Percentiles rank a stretch among this genome's conserved stretches.
Conservation (phyloP, 371 early-diverging fungal genomes). For the Mortierella sp. region DNA sequence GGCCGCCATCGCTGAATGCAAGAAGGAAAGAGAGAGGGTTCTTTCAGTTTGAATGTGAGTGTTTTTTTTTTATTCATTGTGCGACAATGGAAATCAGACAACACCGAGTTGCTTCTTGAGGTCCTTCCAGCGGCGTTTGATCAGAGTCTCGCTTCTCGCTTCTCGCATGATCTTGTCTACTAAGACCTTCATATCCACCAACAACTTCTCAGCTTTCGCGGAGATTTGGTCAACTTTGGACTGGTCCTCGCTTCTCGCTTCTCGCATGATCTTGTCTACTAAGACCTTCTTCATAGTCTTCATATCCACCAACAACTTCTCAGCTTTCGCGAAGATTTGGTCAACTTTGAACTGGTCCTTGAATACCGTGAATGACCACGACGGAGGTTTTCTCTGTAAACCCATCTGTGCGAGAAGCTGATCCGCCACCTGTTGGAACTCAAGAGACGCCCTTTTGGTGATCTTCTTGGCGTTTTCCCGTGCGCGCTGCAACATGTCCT, state of each 20-base stretch:
- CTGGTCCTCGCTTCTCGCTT: slow-evolving; percentile 14
- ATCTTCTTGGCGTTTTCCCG: slow-evolving; percentile 23
- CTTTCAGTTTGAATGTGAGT: not conserved
- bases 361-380: not conserved
- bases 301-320: slow-evolving; percentile 11
- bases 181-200: too few relatives aligned
- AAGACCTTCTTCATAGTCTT: not conserved
- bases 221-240: slow-evolving; percentile 15
- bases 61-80: too few relatives aligned
- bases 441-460: not conserved
- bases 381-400: not conserved
- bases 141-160: slow-evolving; percentile 19
- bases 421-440: not conserved
- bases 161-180: slow-evolving; percentile 21
- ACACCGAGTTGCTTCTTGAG: not conserved
- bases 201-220: too few relatives aligned
- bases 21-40: not conserved
- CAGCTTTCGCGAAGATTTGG: slow-evolving; percentile 9
- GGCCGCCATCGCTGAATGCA: not conserved
- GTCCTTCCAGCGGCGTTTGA: slow-evolving; percentile 6
- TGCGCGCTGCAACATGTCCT: slow-evolving; percentile 1
- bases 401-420: not conserved
- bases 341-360: slow-evolving; percentile 15
- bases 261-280: slow-evolving; percentile 14
- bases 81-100: not conserved